A percentile compares a stretch with the other conserved stretches of the same genome.
phyloP scores from a whole-genome alignment of 768 basidiomycete genomes.

The Suillus plorans region DNA sequence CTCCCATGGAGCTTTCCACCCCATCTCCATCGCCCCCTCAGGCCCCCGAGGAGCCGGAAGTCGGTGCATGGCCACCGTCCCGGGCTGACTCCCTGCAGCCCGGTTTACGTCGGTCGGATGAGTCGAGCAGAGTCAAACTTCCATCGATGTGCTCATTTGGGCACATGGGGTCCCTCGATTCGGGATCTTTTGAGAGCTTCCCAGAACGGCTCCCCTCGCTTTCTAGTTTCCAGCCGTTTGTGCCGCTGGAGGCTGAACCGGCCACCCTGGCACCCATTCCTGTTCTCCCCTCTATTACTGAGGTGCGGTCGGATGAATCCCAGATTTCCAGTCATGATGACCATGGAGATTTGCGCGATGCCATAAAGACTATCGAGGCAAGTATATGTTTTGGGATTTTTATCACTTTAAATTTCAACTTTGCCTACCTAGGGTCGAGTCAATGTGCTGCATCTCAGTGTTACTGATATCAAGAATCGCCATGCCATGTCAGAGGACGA shows the following conservation, averaged over 20 bases:
- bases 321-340: not conserved
- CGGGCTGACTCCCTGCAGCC: constrained; percentile 33
- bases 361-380: constrained; percentile 24
- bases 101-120: constrained; percentile 5
- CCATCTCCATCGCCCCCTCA: constrained; percentile 32
- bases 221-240: not conserved
- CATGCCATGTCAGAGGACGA: constrained; percentile 29
- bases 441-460: constrained; percentile 17
- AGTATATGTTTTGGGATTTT: not conserved
- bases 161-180: not conserved
- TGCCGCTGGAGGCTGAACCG: not conserved
- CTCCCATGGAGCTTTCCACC: constrained; percentile 49
- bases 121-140: constrained; percentile 1
- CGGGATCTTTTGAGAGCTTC: not conserved
- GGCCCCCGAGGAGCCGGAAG: constrained; percentile 34
- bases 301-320: not conserved
- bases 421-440: constrained; percentile 23
- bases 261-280: not conserved
- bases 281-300: not conserved
- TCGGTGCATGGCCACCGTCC: constrained; percentile 45
- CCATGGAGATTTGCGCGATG: constrained; percentile 2
- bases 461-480: constrained; percentile 22
- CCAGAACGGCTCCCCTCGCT: not conserved
- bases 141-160: constrained; percentile 6
- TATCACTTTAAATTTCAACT: not conserved